Conservation (phyloP, 257 asterid genomes). For the Solanum tarapatanum region DNA sequence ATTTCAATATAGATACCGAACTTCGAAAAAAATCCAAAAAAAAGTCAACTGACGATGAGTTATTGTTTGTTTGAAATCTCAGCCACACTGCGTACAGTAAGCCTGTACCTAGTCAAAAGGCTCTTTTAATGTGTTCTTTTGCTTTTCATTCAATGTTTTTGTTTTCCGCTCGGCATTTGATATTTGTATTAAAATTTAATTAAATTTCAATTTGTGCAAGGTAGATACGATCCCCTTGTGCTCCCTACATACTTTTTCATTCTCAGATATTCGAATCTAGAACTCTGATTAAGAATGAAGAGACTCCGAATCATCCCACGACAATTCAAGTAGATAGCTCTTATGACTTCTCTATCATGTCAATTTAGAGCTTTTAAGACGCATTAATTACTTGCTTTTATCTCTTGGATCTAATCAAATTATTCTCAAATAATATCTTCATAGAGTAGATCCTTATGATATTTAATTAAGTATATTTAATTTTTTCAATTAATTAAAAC, state of each 20-base stretch:
- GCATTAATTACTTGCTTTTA: not conserved
- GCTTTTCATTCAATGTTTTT: too few species aligned
- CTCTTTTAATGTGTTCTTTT: not conserved
- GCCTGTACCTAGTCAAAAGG: not conserved
- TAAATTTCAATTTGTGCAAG: too few species aligned
- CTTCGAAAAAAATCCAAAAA: accelerated
- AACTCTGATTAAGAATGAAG: too few species aligned
- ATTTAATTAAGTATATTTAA: not conserved
- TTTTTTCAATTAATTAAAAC: not conserved
- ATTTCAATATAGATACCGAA: too few species aligned
- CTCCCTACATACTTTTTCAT: not conserved
- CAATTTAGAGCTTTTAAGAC: not conserved
- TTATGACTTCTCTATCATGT: not conserved
- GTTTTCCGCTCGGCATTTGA: accelerated
- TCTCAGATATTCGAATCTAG: too few species aligned
- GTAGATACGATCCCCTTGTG: too few species aligned
- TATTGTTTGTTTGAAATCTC: not conserved
- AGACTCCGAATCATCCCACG: not conserved
- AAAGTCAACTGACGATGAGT: not conserved
- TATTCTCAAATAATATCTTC: not conserved
- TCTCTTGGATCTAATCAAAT: not conserved
- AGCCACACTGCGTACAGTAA: not conserved
- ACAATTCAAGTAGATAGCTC: too few species aligned
- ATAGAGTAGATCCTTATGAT: not conserved
- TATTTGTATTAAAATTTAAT: too few species aligned